These are phyloP conservation scores for Ophiostoma populinum DNA, from an alignment of 2,329 filamentous ascomycete genomes.

Conservation along the genomic window DNA sequence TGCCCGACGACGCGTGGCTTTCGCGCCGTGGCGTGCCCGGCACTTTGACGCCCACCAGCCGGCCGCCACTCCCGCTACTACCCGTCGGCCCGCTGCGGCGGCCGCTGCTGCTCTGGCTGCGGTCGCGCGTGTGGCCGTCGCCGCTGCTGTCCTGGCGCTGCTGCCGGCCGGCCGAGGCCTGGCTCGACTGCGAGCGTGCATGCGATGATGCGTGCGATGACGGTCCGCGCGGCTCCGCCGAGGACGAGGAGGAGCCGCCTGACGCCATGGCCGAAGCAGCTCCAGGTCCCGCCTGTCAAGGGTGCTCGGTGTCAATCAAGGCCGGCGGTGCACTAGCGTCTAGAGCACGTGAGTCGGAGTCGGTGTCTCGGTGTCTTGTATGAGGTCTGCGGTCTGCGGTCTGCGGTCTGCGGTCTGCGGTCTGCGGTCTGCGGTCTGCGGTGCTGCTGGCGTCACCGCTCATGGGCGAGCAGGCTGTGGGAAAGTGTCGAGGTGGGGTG, in stretches of 20 bases:
- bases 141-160: not conserved
- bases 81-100: not conserved
- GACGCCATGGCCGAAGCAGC: conserved; percentile 8
- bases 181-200: conserved; percentile 2
- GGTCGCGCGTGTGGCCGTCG: not conserved
- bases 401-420: too few species aligned
- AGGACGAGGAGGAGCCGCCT: conserved; percentile 6
- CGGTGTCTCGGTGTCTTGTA: too few species aligned
- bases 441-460: too few species aligned
- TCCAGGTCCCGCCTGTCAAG: too few species aligned
- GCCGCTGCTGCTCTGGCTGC: conserved; percentile 1
- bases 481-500: too few species aligned
- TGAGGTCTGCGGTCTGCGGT: too few species aligned
- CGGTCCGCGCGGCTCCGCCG: conserved; percentile 5
- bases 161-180: conserved; percentile 3
- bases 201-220: conserved; percentile 4
- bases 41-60: conserved; percentile 9
- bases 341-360: too few species aligned
- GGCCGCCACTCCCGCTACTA: conserved; percentile 3
- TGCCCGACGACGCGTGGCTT: conserved; percentile 4
- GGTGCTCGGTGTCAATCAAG: too few species aligned
- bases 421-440: too few species aligned
- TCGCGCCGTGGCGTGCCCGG: conserved; percentile 13
- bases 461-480: too few species aligned
- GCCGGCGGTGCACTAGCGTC: too few species aligned